These are phyloP conservation scores for Suhomyces pyralidae DNA, from an alignment of 805 yeast genomes.

Conservation along the genomic window DNA sequence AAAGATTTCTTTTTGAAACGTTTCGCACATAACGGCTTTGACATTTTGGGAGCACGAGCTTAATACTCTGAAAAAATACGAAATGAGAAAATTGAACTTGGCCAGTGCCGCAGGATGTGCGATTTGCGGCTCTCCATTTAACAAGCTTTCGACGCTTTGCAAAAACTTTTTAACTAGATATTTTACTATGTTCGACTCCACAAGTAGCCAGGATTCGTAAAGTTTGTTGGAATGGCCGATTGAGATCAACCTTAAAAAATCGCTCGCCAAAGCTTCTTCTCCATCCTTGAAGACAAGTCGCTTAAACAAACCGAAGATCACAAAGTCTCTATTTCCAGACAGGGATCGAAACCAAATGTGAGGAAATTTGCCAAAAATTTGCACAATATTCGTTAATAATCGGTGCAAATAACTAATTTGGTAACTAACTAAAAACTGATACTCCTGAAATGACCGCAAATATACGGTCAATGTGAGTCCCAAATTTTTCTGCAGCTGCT, in stretches of 20 bases:
- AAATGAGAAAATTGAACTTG: background rate
- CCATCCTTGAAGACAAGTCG: background rate
- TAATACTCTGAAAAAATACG: background rate
- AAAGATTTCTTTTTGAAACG: background rate
- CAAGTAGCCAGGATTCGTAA: background rate
- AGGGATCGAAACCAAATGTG: background rate
- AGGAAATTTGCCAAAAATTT: background rate
- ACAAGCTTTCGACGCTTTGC: background rate
- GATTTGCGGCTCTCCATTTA: background rate
- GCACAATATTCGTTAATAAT: background rate
- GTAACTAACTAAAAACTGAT: background rate
- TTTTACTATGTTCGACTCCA: background rate
- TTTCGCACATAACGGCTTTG: background rate
- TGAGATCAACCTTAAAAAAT: background rate
- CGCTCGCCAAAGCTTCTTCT: background rate
- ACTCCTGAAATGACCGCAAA: background rate
- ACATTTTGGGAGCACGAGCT: background rate
- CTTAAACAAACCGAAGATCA: background rate
- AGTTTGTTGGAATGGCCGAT: background rate
- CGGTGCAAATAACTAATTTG: background rate
- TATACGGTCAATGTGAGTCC: background rate
- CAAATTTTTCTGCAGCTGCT: background rate
- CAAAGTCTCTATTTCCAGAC: background rate
- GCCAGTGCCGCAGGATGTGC: background rate
- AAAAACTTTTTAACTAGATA: background rate